These are phyloP conservation scores for Candida sojae DNA, from an alignment of 1,139 yeast species.

Conservation along the genomic window DNA sequence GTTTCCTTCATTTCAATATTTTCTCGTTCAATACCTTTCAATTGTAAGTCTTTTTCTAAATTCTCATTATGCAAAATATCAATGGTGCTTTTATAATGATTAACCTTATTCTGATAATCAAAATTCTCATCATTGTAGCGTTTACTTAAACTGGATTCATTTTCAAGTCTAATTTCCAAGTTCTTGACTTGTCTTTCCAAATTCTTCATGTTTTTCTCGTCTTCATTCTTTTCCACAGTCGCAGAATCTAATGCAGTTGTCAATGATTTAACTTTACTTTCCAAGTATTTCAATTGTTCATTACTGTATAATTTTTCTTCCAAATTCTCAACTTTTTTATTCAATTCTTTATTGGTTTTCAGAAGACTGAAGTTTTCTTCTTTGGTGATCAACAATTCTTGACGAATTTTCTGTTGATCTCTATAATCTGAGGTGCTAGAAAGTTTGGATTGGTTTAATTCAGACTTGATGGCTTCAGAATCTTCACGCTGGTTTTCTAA, in stretches of 20 bases:
- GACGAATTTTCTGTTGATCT: constrained; percentile 40
- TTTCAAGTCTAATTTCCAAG: constrained; percentile 37
- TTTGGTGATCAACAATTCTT: constrained; percentile 37
- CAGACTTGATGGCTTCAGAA: constrained; percentile 33
- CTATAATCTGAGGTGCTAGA: constrained; percentile 32
- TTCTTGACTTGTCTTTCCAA: constrained; percentile 38
- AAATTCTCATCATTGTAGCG: constrained; percentile 51
- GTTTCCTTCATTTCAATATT: constrained; percentile 53
- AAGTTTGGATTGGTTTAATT: constrained; percentile 36
- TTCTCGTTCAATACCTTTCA: constrained; percentile 37
- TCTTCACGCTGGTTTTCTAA: constrained; percentile 36
- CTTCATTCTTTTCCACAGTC: constrained; percentile 31
- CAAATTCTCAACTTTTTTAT: constrained; percentile 30
- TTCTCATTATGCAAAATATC: constrained; percentile 38
- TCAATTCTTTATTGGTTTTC: constrained; percentile 38
- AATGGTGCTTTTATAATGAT: constrained; percentile 35
- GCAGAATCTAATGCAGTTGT: constrained; percentile 32
- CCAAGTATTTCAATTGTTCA: constrained; percentile 50
- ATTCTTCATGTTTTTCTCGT: constrained; percentile 30
- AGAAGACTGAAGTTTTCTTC: constrained; percentile 47
- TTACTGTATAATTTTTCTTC: constrained; percentile 48
- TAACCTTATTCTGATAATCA: constrained; percentile 44
- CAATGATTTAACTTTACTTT: constrained; percentile 35
- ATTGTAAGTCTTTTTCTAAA: constrained; percentile 43
- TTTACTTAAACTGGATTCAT: constrained; percentile 40